phyloP scores from a whole-genome alignment of 495 filamentous ascomycete genomes.

The Penicillium samsonianum region DNA sequence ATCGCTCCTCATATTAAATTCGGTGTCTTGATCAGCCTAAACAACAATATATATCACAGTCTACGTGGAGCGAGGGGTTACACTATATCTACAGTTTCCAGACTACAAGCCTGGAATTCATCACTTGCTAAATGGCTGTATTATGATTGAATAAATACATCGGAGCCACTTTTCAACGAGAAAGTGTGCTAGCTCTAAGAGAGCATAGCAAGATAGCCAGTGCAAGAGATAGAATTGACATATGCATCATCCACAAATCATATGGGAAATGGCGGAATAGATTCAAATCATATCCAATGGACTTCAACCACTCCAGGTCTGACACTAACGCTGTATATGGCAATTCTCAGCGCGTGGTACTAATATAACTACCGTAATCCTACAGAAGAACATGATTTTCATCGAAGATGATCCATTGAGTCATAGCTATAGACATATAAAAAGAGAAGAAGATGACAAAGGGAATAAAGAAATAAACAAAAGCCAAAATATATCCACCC shows the following conservation, averaged over 20 bases:
- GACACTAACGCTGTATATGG: not conserved
- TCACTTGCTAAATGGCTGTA: not conserved
- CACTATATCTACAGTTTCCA: not conserved
- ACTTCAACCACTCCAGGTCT: not conserved
- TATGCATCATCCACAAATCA: not conserved
- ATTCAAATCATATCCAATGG: too few relatives aligned
- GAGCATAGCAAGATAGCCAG: not conserved
- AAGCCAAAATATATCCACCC: conserved; percentile 14
- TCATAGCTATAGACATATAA: conserved; percentile 20
- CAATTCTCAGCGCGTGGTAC: not conserved
- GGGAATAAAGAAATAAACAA: conserved; percentile 17
- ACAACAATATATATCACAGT: not conserved
- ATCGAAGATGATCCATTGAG: conserved; percentile 13
- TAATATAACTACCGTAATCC: not conserved
- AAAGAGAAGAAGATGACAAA: conserved; percentile 19
- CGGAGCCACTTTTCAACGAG: not conserved
- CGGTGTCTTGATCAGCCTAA: not conserved
- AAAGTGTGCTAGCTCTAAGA: too few relatives aligned
- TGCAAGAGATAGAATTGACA: not conserved
- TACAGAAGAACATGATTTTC: not conserved
- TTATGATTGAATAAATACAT: not conserved
- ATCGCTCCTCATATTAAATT: too few relatives aligned
- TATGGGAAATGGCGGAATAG: not conserved
- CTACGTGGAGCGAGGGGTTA: not conserved
- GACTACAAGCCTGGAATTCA: not conserved